These are phyloP conservation scores for Cryphonectria carpinicola DNA, from an alignment of 2,329 filamentous ascomycete genomes.

Conservation along the genomic window DNA sequence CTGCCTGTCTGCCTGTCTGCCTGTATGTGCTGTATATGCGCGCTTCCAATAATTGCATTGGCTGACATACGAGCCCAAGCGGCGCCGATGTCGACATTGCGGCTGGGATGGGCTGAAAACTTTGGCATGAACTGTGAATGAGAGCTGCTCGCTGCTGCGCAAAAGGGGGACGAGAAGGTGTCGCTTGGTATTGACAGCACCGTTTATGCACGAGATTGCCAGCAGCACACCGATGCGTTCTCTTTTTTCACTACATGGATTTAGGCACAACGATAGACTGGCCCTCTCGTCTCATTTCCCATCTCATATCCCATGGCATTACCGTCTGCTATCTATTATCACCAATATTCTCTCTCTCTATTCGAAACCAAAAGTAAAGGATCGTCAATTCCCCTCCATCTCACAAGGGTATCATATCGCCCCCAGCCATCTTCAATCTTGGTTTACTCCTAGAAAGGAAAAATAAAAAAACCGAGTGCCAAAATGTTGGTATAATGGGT, in stretches of 20 bases:
- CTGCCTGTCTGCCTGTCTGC: not conserved
- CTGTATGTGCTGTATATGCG: not conserved
- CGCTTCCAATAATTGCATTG: no score
- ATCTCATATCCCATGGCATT: not conserved
- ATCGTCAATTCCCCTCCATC: not conserved
- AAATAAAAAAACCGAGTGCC: conserved; percentile 1
- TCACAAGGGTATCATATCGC: conserved; percentile 11
- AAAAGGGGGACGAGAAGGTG: not conserved
- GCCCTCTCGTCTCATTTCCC: not conserved
- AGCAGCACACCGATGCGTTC: not conserved
- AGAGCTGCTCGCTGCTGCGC: not conserved
- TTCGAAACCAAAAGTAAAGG: not conserved
- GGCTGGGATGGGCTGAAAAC: no score
- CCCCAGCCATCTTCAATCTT: conserved; percentile 7
- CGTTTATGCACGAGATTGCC: not conserved
- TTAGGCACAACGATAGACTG: not conserved
- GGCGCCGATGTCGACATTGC: no score
- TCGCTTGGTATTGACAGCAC: not conserved
- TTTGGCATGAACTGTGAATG: not conserved
- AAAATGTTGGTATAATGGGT: conserved; percentile 27
- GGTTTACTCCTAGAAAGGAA: not conserved
- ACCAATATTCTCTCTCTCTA: no score
- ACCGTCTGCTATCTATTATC: not conserved
- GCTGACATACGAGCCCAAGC: no score
- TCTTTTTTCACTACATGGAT: not conserved